Evolutionary conservation across 371 early-diverging fungal species (phyloP).

Genomic region (Nosema muscidifuracis): DNA sequence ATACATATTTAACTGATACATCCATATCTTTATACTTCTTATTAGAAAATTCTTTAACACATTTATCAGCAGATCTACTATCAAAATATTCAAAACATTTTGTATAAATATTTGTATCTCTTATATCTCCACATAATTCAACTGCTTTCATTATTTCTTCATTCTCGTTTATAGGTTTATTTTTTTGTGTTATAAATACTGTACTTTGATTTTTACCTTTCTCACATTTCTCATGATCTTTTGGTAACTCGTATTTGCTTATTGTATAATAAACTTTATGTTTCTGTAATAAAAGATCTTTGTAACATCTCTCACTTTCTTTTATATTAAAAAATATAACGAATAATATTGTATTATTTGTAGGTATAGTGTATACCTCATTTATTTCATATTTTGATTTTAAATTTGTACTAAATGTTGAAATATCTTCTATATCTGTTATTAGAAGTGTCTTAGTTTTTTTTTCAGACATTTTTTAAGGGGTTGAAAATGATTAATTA

Average conservation of each 20-base stretch:
- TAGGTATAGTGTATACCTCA: conserved; percentile 55
- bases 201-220: conserved; percentile 59
- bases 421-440: not conserved
- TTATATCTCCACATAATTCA: conserved; percentile 53
- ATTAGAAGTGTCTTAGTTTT: conserved; percentile 2
- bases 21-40: conserved; percentile 22
- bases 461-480: not conserved
- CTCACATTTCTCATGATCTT: conserved; percentile 57
- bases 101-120: conserved; percentile 38
- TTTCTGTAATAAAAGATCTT: conserved; percentile 3
- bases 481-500: not conserved
- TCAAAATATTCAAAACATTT: conserved; percentile 61
- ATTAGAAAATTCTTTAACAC: conserved; percentile 33
- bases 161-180: conserved; percentile 18
- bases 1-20: conserved; percentile 35
- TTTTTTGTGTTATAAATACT: conserved; percentile 33
- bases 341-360: conserved; percentile 47
- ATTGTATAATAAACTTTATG: conserved; percentile 50
- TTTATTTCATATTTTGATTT: conserved; percentile 33
- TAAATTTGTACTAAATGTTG: not conserved
- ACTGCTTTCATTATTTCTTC: conserved; percentile 58
- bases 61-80: conserved; percentile 48
- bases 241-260: conserved; percentile 59
- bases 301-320: conserved; percentile 31
- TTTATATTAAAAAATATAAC: conserved; percentile 59